A percentile compares a stretch with the other conserved stretches of the same genome.
These are phyloP conservation scores for Boletus sp. DNA, from an alignment of 1,284 basidiomycete species.

Conservation along the genomic window DNA sequence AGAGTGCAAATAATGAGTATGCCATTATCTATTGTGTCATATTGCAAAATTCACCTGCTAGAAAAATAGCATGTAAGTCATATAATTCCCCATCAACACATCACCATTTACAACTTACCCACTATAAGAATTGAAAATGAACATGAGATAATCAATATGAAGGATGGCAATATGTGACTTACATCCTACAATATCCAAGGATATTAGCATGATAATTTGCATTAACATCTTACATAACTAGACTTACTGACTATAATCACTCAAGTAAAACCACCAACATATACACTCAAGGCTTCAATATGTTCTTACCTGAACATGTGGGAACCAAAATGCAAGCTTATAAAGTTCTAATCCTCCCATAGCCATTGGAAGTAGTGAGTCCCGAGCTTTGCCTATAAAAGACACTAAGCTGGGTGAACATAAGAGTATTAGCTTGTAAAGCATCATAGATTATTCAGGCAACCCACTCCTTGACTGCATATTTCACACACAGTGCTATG, in stretches of 20 bases:
- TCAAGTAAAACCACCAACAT: not conserved
- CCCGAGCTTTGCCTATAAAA: not conserved
- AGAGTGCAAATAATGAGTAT: no score
- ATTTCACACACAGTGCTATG: slow-evolving; percentile 9
- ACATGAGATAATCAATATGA: not conserved
- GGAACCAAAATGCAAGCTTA: slow-evolving; percentile 1
- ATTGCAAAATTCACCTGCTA: no score
- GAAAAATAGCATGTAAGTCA: no score
- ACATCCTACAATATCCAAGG: no score
- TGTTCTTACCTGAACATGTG: not conserved
- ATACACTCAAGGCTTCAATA: not conserved
- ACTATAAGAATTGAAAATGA: not conserved
- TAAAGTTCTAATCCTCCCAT: not conserved
- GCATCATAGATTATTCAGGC: not conserved
- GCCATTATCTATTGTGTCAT: no score
- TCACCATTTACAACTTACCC: not conserved
- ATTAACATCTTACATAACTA: no score
- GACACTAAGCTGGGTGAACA: not conserved
- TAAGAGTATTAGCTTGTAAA: not conserved
- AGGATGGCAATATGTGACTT: no score
- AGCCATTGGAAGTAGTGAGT: no score
- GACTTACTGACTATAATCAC: not conserved
- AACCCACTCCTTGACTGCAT: slow-evolving; percentile 4
- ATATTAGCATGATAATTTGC: no score
- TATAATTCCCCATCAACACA: no score